Percentiles rank a stretch among this genome's conserved stretches.
phyloP scores from a whole-genome alignment of 768 basidiomycete genomes.

The Boletellus ananas region DNA sequence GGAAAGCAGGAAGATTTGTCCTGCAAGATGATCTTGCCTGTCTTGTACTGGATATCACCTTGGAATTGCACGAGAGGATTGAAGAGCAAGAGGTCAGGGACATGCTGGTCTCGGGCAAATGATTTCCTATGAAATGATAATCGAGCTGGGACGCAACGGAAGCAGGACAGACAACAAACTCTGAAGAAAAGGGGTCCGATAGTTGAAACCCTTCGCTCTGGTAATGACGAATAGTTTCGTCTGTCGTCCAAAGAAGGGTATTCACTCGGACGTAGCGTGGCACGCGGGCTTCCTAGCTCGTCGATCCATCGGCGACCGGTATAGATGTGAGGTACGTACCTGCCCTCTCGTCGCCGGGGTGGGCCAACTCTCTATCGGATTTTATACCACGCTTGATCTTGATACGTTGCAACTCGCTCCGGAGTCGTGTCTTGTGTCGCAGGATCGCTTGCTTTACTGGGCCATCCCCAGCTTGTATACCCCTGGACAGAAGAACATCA shows the following conservation, averaged over 20 bases:
- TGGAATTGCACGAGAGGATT: constrained; percentile 62
- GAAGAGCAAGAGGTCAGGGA: constrained; percentile 79
- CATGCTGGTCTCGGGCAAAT: constrained; percentile 74
- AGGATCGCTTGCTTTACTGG: constrained; percentile 84
- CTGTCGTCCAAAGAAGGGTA: constrained; percentile 59
- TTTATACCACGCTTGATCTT: constrained; percentile 73
- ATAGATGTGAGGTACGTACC: constrained; percentile 38
- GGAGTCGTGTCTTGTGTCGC: constrained; percentile 85
- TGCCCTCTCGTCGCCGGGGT: constrained; percentile 56
- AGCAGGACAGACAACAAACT: constrained; percentile 31
- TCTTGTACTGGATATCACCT: constrained; percentile 66
- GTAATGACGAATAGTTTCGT: constrained; percentile 61
- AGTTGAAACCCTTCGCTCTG: constrained; percentile 51
- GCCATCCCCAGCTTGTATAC: constrained; percentile 89
- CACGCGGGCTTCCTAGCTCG: constrained; percentile 48
- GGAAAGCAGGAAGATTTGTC: constrained; percentile 99
- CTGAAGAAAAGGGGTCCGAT: constrained; percentile 50
- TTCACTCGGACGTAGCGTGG: constrained; percentile 88
- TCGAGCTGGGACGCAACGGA: background rate
- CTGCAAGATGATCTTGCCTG: constrained; percentile 86
- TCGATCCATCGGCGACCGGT: background rate
- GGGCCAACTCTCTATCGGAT: constrained; percentile 62
- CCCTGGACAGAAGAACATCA: constrained; percentile 77
- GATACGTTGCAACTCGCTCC: constrained; percentile 79
- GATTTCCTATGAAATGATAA: constrained; percentile 41